phyloP scores from a whole-genome alignment of 2,329 filamentous ascomycete species.

The Pyrenophora teres region DNA sequence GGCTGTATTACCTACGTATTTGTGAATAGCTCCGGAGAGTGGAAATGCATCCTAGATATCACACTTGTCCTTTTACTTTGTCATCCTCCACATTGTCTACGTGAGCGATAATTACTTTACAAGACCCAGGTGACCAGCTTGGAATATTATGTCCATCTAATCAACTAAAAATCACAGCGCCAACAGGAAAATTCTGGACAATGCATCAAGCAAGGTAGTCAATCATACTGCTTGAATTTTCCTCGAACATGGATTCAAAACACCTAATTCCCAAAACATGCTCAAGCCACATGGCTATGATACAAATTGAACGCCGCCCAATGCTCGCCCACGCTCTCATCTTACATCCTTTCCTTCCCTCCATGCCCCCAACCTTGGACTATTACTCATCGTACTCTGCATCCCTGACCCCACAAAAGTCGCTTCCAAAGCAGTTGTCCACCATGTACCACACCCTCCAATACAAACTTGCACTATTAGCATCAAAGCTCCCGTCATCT shows the following conservation, averaged over 20 bases:
- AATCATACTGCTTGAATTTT: neutral
- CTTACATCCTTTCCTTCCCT: neutral
- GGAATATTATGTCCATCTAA: too few relatives aligned
- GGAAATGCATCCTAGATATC: conserved; percentile 35
- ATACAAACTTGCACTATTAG: conserved; percentile 64
- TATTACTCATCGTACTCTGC: conserved; percentile 51
- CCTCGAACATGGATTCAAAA: conserved; percentile 1
- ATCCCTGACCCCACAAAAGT: conserved; percentile 64
- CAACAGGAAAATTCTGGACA: too few relatives aligned
- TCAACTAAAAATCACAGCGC: too few relatives aligned
- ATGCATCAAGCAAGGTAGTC: too few relatives aligned
- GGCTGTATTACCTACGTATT: conserved; percentile 48
- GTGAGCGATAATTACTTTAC: too few relatives aligned
- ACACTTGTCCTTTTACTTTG: too few relatives aligned
- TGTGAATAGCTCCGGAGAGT: conserved; percentile 46
- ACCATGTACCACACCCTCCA: conserved; percentile 65
- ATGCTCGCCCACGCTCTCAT: conserved; percentile 5
- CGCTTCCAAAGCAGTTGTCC: conserved; percentile 61
- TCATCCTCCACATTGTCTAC: too few relatives aligned
- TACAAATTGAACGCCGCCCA: conserved; percentile 10
- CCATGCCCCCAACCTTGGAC: neutral
- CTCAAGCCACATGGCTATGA: conserved; percentile 1
- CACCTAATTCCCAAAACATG: neutral
- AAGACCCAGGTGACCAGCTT: too few relatives aligned
- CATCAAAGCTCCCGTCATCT: conserved; percentile 78